Evolutionary conservation across 2,329 filamentous ascomycete genomes (phyloP), one percentile per base, ranked within the genome.

Genomic region (Colletotrichum scovillei): DNA sequence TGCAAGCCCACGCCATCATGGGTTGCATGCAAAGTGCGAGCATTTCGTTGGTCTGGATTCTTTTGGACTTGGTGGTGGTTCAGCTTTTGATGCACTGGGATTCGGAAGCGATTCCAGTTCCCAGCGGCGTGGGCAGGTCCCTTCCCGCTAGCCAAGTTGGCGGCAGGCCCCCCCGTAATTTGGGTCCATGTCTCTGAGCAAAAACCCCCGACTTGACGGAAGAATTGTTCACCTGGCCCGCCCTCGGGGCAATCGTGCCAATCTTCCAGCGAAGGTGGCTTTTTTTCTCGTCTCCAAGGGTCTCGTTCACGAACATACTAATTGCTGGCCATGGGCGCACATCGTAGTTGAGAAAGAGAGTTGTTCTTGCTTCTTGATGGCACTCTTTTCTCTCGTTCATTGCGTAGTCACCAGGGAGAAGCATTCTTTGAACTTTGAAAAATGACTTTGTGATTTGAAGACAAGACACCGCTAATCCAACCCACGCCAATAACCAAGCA

Each of bases 171-270:
- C 64, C 69, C 58, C 58, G 38, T 55, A 72, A 58, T 57, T 63
- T 22, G 12, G 56, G 14, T 1, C 26, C 32, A 24, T 60, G 24
- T 30, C 58, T 8, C n/a, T 53, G 28, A 55, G 53, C 38, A 42
- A 72, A 72, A 72, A 69, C 58, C 69, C 65, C 69, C 69, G 59
- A 72, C 65, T 64, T 59, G 69, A 69, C 69, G 69, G 69, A 72
- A 72, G 58, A 72, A 72, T 72, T 72, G 42, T 66, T 26, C 24
- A 63, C 14, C 26, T 59, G 66, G 58, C 59, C 69, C 66, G 59
- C 66, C 26, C 59, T 46, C 69, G 66, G 69, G 70, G 66, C 59
- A 59, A 59, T 73, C 70, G 70, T 73, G 66, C 46, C 70, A 73
- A 69, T 69, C 52, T 69, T 73, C 55, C 59, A 64, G 70, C 70